Percentiles rank a stretch among this genome's conserved stretches.
Evolutionary conservation across 441 rosid genomes (phyloP).

Genomic region (Aleurites moluccanus): DNA sequence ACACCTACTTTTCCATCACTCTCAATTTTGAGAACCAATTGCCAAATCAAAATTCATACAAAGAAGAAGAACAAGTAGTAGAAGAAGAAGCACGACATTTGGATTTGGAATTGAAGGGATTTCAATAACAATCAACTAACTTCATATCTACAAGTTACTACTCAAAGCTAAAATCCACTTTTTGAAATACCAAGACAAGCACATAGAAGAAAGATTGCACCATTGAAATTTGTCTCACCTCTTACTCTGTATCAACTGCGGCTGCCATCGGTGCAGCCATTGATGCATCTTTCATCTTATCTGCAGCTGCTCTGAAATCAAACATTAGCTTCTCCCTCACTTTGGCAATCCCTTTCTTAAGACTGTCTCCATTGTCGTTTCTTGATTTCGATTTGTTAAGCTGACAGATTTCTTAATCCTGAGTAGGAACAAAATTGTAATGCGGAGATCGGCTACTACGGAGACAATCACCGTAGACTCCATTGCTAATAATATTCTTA

Average conservation of each 20-base stretch:
- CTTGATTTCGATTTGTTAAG: constrained; percentile 15
- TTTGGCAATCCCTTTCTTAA: constrained; percentile 66
- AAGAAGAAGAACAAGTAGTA: too few species aligned
- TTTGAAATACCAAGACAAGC: too few species aligned
- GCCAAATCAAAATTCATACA: too few species aligned
- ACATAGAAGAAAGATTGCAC: too few species aligned
- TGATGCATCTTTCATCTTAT: constrained; percentile 50
- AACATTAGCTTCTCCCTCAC: constrained; percentile 73
- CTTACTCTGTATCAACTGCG: constrained; percentile 3
- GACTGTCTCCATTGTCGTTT: constrained; percentile 18
- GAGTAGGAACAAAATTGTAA: constrained; percentile 2
- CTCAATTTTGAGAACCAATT: too few species aligned
- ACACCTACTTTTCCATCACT: too few species aligned
- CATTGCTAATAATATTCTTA: constrained; percentile 16
- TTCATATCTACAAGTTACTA: too few species aligned
- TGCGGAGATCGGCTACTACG: constrained; percentile 20
- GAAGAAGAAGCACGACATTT: too few species aligned
- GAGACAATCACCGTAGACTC: constrained; percentile 19
- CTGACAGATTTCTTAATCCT: constrained; percentile 11
- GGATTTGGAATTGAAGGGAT: too few species aligned
- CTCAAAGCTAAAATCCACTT: too few species aligned
- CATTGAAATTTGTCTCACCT: too few species aligned
- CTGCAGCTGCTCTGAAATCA: constrained; percentile 66
- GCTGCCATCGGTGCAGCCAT: neutral
- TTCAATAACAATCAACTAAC: too few species aligned